Evolutionary conservation across 2,329 filamentous ascomycete genomes (phyloP).

Genomic region (Didymella keratinophila): DNA sequence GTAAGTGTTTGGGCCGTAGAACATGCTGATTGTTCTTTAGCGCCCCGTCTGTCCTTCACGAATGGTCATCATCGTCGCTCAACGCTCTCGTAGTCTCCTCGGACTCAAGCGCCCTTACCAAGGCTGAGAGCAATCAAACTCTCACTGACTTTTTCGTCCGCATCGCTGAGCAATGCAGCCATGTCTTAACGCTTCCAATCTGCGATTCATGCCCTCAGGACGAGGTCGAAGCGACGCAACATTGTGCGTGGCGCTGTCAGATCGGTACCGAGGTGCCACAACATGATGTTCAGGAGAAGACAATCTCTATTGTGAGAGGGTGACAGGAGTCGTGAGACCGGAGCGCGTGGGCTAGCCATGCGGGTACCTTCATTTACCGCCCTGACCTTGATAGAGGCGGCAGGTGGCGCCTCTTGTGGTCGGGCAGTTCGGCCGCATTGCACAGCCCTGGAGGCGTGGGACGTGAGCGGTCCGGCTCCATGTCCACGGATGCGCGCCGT

Average conservation of each 20-base stretch:
- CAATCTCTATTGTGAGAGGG: slow-evolving; percentile 3
- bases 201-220: not conserved
- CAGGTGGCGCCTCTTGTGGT: slow-evolving; percentile 3
- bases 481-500: not conserved
- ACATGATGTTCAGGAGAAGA: slow-evolving; percentile 12
- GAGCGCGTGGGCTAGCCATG: slow-evolving; percentile 14
- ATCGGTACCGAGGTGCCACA: slow-evolving; percentile 12
- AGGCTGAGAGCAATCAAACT: not conserved
- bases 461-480: not conserved
- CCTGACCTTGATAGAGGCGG: slow-evolving; percentile 8
- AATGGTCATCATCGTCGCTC: not conserved
- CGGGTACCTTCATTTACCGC: slow-evolving; percentile 13
- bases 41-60: not conserved
- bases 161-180: not conserved
- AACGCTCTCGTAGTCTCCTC: not conserved
- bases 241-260: slow-evolving; percentile 16
- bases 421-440: slow-evolving; percentile 2
- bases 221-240: not conserved
- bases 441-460: not conserved
- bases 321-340: slow-evolving; percentile 12
- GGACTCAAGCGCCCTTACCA: not conserved
- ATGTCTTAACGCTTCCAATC: not conserved
- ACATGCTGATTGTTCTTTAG: no score
- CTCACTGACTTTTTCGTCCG: not conserved
- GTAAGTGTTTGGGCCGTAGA: no score